Evolutionary conservation across 139 green algal species (phyloP), one percentile per base, ranked within the genome.

Genomic region (Trebouxia sp.): DNA sequence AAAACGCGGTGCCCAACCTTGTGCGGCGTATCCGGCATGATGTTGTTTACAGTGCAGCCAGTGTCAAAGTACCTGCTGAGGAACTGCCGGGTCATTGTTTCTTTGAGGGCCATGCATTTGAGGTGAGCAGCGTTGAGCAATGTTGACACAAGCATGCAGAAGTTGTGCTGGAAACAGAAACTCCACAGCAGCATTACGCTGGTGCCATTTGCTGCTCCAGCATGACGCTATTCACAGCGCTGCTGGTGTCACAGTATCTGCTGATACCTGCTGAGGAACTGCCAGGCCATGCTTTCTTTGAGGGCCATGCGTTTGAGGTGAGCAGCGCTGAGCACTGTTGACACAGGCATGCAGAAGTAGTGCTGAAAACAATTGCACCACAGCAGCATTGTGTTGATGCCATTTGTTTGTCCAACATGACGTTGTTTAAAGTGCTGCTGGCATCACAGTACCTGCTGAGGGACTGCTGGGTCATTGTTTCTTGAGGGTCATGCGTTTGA

Each of bases 261-360:
- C 62, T 22, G 62, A 70, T 32, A 3, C 62, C 62, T 70, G 32
- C 62, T 22, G 62, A 70, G 24, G 9, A 70, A 11, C 8, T 70
- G 15, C 62, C 62, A 5, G 62, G 32, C 26, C 62, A 70, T 70
- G 62, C 62, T 32, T 70, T 70, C 62, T 70, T 70, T 28, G 26
- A 70, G 42, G 12, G 42, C 6, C 32, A 70, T 24, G 4, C 32
- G 11, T 70, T 70, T 28, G 62, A 70, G 62, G 62, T 70, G 55
- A 66, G 1, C 0, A n/a, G 6, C 1, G 24, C 28, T 35, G 53
- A 35, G 8, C 15, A 35, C 53, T 65, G 53, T 28, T 1, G 10
- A 5, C 4, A 65, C 53, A 65, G 11, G 53, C 53, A 37, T 28
- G 22, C 53, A 65, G 20, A 3, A 65, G 53, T 26, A 3, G 10